Conservation (phyloP, 495 filamentous ascomycete genomes). For the Aspergillus nanangensis region DNA sequence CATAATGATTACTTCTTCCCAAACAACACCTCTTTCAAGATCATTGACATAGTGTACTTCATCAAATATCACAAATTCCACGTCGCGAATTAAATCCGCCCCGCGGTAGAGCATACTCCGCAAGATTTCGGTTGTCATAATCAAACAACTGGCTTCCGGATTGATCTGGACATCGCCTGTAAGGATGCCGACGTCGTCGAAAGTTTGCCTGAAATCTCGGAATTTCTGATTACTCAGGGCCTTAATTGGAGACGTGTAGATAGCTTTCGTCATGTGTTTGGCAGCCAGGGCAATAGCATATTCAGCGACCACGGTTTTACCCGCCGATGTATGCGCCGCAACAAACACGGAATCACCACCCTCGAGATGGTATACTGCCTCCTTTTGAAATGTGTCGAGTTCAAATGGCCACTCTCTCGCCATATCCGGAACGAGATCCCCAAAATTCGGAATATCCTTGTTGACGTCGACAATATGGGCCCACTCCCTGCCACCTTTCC, state of each 20-base stretch:
- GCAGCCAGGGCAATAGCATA: slow-evolving; percentile 95
- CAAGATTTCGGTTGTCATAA: slow-evolving; percentile 98
- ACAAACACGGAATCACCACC: slow-evolving; percentile 97
- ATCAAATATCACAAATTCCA: slow-evolving; percentile 98
- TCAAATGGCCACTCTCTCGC: slow-evolving; percentile 95
- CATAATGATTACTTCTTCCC: slow-evolving; percentile 99
- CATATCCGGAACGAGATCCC: slow-evolving; percentile 92
- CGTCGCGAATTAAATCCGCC: slow-evolving; percentile 92
- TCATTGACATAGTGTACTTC: slow-evolving; percentile 99
- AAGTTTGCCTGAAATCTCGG: slow-evolving; percentile 81
- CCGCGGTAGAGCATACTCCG: slow-evolving; percentile 98
- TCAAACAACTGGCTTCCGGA: slow-evolving; percentile 94
- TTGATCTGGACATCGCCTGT: slow-evolving; percentile 98
- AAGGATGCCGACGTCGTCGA: slow-evolving; percentile 94
- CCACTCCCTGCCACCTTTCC: slow-evolving; percentile 81
- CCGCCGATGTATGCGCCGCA: slow-evolving; percentile 96
- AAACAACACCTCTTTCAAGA: slow-evolving; percentile 93
- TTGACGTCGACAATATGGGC: slow-evolving; percentile 97
- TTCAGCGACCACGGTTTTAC: slow-evolving; percentile 97
- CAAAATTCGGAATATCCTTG: slow-evolving; percentile 83
- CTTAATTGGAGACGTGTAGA: slow-evolving; percentile 98
- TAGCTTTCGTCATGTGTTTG: slow-evolving; percentile 98
- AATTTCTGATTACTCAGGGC: slow-evolving; percentile 98
- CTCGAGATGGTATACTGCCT: slow-evolving; percentile 96
- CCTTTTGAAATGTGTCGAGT: slow-evolving; percentile 96